phyloP scores from a whole-genome alignment of 805 yeast species.

The Starmerella ratchasimensis region DNA sequence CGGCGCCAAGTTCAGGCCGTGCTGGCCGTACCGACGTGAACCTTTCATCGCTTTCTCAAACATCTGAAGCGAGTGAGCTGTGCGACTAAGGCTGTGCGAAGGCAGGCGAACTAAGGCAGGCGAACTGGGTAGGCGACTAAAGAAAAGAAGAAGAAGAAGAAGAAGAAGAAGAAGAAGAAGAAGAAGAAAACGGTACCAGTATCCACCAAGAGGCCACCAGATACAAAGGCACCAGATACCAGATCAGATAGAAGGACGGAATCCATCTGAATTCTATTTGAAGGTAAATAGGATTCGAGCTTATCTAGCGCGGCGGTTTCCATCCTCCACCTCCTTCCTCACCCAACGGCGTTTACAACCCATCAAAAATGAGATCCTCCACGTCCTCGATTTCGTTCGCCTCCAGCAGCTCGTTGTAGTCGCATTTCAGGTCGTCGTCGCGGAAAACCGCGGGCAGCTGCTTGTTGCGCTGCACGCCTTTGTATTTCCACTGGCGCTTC shows the following conservation, averaged over 20 bases:
- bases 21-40: too few relatives aligned
- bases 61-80: not conserved
- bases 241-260: too few relatives aligned
- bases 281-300: too few relatives aligned
- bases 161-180: too few relatives aligned
- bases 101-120: too few relatives aligned
- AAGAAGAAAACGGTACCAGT: too few relatives aligned
- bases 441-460: conserved; percentile 71
- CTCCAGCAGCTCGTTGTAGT: conserved; percentile 71
- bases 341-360: conserved; percentile 11
- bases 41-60: too few relatives aligned
- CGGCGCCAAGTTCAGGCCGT: not conserved
- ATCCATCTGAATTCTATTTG: too few relatives aligned
- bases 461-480: conserved; percentile 42
- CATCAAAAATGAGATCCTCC: conserved; percentile 21
- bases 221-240: too few relatives aligned
- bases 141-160: too few relatives aligned
- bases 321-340: not conserved
- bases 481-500: conserved; percentile 63
- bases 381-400: conserved; percentile 46
- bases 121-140: too few relatives aligned
- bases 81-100: not conserved
- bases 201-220: too few relatives aligned
- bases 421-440: conserved; percentile 67
- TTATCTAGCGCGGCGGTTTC: not conserved